Base-by-base conservation (phyloP, 345 rosid species). In the Draba incana region DNA sequence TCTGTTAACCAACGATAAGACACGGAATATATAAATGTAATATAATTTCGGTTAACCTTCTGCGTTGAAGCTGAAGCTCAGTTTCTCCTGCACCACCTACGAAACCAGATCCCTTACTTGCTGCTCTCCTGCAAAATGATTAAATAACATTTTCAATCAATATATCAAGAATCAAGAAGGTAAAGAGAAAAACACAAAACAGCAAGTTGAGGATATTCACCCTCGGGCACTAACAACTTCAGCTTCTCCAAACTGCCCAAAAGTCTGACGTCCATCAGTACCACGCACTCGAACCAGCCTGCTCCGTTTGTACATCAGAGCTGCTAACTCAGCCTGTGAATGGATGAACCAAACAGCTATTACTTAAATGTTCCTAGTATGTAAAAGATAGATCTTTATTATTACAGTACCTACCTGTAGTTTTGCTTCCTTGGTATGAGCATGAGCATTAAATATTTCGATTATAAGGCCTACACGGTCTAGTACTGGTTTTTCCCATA, bases 191-290 rank as follows among this genome's bases (percentile, higher is more conserved):
- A 12, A 41, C 58, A 56, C 25, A 55, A 51, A 56, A 31, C 38
- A 62, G 55, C 30, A 56, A 48, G 55, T 28, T 31, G 25, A 59
- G 35, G 3, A 63, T 66, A 82, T 79, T 76, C 64, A 93, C 98
- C 98, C 98, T 71, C 96, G 82, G 15, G 96, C 98, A 85, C 97
- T 93, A 58, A 93, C 98, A 81, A 93, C 96, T 86, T 93, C 94
- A 76, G 94, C 96, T 75, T 93, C 98, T 62, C 92, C 97, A 74
- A 75, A 48, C 62, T 68, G 79, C 44, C 98, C 98, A 82, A 93
- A 90, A 28, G 88, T 80, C 33, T 48, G 77, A 35, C 90, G 81
- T 39, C 98, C 97, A 63, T 83, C 88, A 25, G 80, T 78, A 25
- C 96, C 86, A 42, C 94, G 85, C 28, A 84, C 88, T 33, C 98